Evolutionary conservation across 148 eudicot species (phyloP), one percentile per base, ranked within the genome.

Genomic region (Silene latifolia): DNA sequence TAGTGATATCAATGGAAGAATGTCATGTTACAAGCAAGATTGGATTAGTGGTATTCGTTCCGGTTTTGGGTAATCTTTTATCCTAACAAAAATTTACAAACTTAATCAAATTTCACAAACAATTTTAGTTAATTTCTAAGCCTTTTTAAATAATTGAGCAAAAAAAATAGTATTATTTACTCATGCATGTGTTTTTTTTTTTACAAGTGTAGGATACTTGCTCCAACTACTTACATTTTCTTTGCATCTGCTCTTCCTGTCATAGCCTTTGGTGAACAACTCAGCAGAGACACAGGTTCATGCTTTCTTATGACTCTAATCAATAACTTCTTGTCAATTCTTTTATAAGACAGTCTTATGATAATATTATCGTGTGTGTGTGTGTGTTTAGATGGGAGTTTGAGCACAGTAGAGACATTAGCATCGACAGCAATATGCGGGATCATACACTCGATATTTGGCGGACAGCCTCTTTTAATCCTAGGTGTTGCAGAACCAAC

Each of bases 401-500:
- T 89, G 84, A 88, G 93, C 80, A 81, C 91, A 17, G 85, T 86
- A n/a, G 93, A 89, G 74, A 88, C 93, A 20, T 84, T 89, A 56
- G 85, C 89, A 78, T 89, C 93, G 48, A 89, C 93, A 25, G 91
- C 93, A 42, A 86, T 89, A 17, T 89, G 93, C 80, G 93, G 93
- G 65, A 83, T 89, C 71, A 84, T 89, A 56, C 93, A 89, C 72
- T 78, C 93, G 13, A 80, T 89, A 29, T 69, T 89, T 21, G 93
- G 93, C 12, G 93, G 93, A 29, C 93, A 89, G 66, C 93, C 93
- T 61, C 82, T 89, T 8, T 58, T 89, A 85, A 89, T 89, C 32
- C 63, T 89, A 46, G 93, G 93, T 47, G 93, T 89, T 81, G 93
- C 93, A 32, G 93, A 89, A 76, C 93, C 93, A 48, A 89, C 93